These are phyloP conservation scores for Zygosaccharomyces kombuchaensis DNA, from an alignment of 805 yeast genomes.

Conservation along the genomic window DNA sequence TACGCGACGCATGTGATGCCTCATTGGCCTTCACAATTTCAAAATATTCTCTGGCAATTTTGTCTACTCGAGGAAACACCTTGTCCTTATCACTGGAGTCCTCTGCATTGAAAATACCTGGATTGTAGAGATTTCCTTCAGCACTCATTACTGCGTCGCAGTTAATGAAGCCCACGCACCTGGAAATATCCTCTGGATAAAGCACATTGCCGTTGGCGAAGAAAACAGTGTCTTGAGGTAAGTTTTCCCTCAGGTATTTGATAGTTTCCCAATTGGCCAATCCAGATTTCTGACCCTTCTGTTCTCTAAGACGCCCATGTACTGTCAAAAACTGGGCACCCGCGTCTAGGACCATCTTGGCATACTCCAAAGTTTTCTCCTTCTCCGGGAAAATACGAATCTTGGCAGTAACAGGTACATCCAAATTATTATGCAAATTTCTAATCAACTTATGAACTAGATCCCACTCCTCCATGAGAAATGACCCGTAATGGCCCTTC, in stretches of 20 bases:
- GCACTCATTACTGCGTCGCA: constrained; percentile 98
- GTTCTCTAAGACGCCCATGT: constrained; percentile 94
- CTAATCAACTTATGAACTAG: constrained; percentile 66
- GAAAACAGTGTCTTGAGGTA: constrained; percentile 76
- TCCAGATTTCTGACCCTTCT: constrained; percentile 96
- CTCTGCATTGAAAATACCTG: constrained; percentile 65
- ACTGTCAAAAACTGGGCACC: constrained; percentile 95
- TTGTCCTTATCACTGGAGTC: constrained; percentile 47
- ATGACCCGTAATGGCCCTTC: constrained; percentile 93
- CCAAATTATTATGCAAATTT: constrained; percentile 67
- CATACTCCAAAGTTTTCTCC: constrained; percentile 80
- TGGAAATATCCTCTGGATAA: constrained; percentile 75
- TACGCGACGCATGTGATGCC: constrained; percentile 58
- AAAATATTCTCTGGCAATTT: constrained; percentile 76
- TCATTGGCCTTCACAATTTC: constrained; percentile 59
- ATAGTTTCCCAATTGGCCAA: constrained; percentile 89
- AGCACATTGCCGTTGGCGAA: constrained; percentile 94
- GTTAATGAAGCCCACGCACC: constrained; percentile 58
- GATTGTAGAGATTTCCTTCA: constrained; percentile 90
- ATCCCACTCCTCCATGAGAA: constrained; percentile 96
- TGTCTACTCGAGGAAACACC: constrained; percentile 83
- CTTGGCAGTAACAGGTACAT: constrained; percentile 91
- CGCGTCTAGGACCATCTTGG: constrained; percentile 80
- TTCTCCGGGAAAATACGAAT: constrained; percentile 83
- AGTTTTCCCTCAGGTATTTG: constrained; percentile 67